A percentile compares a stretch with the other conserved stretches of the same genome.
Conservation (phyloP, 495 filamentous ascomycete species). For the Aspergillus diversus region DNA sequence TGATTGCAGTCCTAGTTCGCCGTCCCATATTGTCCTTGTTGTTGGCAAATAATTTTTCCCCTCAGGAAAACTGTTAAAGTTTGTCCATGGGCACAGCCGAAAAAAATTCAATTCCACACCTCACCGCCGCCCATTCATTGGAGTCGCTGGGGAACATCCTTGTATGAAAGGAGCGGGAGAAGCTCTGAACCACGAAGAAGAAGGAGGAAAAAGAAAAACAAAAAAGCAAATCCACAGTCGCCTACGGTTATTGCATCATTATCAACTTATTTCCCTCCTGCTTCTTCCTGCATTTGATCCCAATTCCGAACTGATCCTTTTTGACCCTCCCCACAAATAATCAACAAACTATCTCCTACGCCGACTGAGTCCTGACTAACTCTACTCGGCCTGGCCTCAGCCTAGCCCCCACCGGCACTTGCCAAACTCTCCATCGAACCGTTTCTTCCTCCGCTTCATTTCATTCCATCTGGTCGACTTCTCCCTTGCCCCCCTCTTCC, state of each 20-base stretch:
- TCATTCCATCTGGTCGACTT: constrained; percentile 13
- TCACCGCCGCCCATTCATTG: constrained; percentile 4
- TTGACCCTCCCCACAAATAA: constrained; percentile 19
- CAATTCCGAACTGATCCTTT: constrained; percentile 4
- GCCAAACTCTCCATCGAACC: constrained; percentile 15
- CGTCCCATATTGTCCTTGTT: background rate
- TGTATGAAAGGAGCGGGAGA: background rate
- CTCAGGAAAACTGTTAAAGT: background rate
- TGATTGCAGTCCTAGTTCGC: background rate
- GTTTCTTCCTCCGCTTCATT: constrained; percentile 18
- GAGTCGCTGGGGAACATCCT: background rate
- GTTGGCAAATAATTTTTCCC: background rate
- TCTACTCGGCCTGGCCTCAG: constrained; percentile 18
- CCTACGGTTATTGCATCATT: constrained; percentile 19
- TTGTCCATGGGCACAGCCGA: background rate
- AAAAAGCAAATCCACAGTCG: constrained; percentile 6
- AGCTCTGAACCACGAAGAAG: background rate
- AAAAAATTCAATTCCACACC: constrained; percentile 2
- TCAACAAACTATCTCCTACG: background rate
- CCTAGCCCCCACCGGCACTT: constrained; percentile 22
- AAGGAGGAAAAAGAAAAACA: constrained; percentile 10
- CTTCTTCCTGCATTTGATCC: background rate
- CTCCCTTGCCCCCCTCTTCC: constrained; percentile 15
- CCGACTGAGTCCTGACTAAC: constrained; percentile 13
- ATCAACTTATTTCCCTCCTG: constrained; percentile 2